Conservation (phyloP, 106 monocot genomes). For the Acorus calamus region DNA sequence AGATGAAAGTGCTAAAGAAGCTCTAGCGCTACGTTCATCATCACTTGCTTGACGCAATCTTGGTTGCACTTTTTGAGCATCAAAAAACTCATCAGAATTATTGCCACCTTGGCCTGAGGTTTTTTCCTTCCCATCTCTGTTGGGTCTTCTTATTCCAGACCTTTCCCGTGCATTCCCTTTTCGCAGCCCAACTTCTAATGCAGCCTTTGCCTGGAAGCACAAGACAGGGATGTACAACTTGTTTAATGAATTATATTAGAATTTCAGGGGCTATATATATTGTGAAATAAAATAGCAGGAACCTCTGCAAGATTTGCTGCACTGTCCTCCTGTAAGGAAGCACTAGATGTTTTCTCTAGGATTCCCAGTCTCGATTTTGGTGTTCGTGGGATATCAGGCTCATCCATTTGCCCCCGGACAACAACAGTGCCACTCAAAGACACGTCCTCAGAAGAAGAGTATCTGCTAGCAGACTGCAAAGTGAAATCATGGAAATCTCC, state of each 20-base stretch:
- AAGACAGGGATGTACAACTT: too few relatives aligned
- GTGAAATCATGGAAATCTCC: background rate
- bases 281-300: background rate
- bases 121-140: constrained; percentile 25
- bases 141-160: constrained; percentile 15
- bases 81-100: constrained; percentile 28
- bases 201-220: constrained; percentile 67
- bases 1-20: constrained; percentile 38
- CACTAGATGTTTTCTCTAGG: constrained; percentile 56
- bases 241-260: too few relatives aligned
- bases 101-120: constrained; percentile 1
- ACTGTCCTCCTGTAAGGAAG: constrained; percentile 63
- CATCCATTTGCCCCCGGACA: constrained; percentile 50
- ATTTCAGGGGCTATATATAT: background rate
- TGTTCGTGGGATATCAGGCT: constrained; percentile 41
- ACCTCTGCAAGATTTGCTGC: constrained; percentile 91
- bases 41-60: constrained; percentile 34
- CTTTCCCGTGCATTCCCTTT: constrained; percentile 75
- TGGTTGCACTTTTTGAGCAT: constrained; percentile 20
- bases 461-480: constrained; percentile 35
- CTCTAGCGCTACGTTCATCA: constrained; percentile 18
- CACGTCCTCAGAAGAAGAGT: constrained; percentile 43
- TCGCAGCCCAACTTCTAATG: constrained; percentile 44
- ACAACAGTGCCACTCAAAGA: constrained; percentile 62
- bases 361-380: constrained; percentile 65